Conservation (phyloP, 1,284 basidiomycete genomes). For the Cryptococcus jaspeensis region DNA sequence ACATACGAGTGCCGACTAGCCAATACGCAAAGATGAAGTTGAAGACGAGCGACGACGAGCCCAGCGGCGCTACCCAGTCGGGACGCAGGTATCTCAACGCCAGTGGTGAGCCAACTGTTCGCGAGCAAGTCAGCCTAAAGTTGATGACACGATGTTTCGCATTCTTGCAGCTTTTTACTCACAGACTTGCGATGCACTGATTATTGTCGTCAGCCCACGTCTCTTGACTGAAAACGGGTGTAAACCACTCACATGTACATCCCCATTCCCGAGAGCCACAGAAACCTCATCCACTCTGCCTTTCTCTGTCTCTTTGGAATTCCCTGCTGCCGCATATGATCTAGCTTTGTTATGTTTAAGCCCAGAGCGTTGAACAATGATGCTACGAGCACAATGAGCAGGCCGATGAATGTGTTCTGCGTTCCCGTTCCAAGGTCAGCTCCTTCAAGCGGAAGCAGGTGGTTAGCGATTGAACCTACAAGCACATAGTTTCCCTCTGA, state of each 20-base stretch:
- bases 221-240: neutral
- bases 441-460: too few relatives aligned
- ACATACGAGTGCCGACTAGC: conserved; percentile 52
- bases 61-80: conserved; percentile 53
- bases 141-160: neutral
- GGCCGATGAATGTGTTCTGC: conserved; percentile 51
- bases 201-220: conserved; percentile 8
- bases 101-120: conserved; percentile 49
- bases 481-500: conserved; percentile 32
- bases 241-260: conserved; percentile 50
- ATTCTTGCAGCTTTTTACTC: conserved; percentile 10
- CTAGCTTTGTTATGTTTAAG: conserved; percentile 51
- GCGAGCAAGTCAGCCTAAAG: neutral
- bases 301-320: conserved; percentile 43
- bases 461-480: conserved; percentile 1
- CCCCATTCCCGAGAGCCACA: conserved; percentile 52
- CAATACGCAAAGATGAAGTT: conserved; percentile 52
- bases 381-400: conserved; percentile 47
- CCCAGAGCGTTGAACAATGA: conserved; percentile 50
- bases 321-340: conserved; percentile 45
- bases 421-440: neutral
- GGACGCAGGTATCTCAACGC: conserved; percentile 50
- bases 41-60: conserved; percentile 49
- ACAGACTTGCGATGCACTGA: conserved; percentile 50
- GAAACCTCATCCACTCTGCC: conserved; percentile 45